Conservation (phyloP, 2,329 filamentous ascomycete genomes). For the Aspergillus costaricaensis region DNA sequence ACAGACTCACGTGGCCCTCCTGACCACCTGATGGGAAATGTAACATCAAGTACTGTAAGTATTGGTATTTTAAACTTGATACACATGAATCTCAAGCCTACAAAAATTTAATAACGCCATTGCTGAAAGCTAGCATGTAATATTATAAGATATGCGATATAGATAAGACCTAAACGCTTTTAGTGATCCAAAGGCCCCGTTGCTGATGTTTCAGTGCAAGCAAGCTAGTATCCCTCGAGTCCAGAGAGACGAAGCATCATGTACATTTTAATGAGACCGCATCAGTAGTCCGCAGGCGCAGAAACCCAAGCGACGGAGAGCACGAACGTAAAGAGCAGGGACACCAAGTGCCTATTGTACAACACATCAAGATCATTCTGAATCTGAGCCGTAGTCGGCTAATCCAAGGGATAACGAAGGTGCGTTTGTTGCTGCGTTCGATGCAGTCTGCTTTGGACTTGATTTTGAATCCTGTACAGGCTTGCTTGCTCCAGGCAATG, state of each 20-base stretch:
- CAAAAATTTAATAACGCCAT: no score
- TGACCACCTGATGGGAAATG: no score
- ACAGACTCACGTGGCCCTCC: no score
- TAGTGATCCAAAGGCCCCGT: not conserved
- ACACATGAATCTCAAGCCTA: no score
- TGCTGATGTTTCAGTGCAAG: not conserved
- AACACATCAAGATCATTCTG: constrained; percentile 31
- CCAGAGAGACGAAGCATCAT: not conserved
- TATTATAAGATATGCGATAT: not conserved
- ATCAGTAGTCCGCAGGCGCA: not conserved
- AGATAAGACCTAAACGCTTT: not conserved
- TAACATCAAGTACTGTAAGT: no score
- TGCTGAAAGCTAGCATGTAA: not conserved
- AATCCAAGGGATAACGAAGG: constrained; percentile 35
- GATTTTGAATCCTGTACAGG: not conserved
- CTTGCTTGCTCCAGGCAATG: not conserved
- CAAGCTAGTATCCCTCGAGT: not conserved
- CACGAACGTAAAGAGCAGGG: not conserved
- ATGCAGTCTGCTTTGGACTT: not conserved
- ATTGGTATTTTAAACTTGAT: no score
- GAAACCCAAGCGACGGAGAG: not conserved
- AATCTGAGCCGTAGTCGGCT: constrained; percentile 44
- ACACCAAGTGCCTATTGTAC: not conserved
- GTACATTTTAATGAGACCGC: not conserved
- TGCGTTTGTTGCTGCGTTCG: constrained; percentile 22